Conservation (phyloP, 257 asterid species). For the Anisodus acutangulus region DNA sequence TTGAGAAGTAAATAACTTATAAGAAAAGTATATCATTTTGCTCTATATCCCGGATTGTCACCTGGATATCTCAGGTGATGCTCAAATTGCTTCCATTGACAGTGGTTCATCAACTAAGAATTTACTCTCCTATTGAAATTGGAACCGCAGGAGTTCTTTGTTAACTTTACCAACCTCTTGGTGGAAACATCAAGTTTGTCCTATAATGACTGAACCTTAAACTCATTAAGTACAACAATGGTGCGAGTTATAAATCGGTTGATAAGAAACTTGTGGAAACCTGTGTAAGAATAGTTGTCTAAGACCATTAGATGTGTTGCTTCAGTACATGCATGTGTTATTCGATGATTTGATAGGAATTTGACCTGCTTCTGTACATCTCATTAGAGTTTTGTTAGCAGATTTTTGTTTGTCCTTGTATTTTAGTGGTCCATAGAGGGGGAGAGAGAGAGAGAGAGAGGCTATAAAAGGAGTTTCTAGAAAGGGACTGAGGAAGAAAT, state of each 20-base stretch:
- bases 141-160: slow-evolving; percentile 12
- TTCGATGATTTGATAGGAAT: background rate
- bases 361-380: slow-evolving; percentile 23
- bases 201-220: slow-evolving; percentile 14
- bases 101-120: slow-evolving; percentile 6
- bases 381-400: slow-evolving; percentile 13
- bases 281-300: background rate
- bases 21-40: background rate
- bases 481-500: slow-evolving; percentile 3
- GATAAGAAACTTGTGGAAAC: slow-evolving; percentile 1
- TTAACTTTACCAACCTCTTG: slow-evolving; percentile 18
- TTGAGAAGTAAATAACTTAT: slow-evolving; percentile 25
- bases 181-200: slow-evolving; percentile 13
- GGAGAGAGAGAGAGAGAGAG: background rate
- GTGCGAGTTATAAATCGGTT: slow-evolving; percentile 4
- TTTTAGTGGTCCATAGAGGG: background rate
- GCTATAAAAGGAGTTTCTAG: background rate
- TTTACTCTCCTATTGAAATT: background rate
- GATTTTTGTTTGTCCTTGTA: background rate
- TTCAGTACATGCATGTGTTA: background rate
- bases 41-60: background rate
- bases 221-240: background rate
- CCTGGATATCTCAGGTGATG: slow-evolving; percentile 1
- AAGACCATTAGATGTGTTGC: background rate
- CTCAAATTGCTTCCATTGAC: background rate